These are phyloP conservation scores for Exobasidium rhododendri DNA, from an alignment of 1,284 basidiomycete genomes.

Conservation along the genomic window DNA sequence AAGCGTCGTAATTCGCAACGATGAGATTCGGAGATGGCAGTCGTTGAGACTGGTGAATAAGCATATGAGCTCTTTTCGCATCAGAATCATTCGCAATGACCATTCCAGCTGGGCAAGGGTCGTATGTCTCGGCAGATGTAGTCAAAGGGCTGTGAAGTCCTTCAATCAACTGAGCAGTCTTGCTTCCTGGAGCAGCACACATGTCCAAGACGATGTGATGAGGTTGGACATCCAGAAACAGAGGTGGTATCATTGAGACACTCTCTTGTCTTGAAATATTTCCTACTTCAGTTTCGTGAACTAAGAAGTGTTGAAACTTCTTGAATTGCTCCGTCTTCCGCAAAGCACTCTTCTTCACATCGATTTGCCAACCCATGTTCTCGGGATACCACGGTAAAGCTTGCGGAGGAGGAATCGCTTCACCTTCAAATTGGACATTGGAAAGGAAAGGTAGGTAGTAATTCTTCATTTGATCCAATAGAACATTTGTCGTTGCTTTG, in stretches of 20 bases:
- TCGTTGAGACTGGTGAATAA: constrained; percentile 95
- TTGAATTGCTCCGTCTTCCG: constrained; percentile 91
- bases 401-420: constrained; percentile 66
- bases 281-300: constrained; percentile 96
- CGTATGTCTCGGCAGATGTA: constrained; percentile 39
- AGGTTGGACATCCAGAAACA: constrained; percentile 82
- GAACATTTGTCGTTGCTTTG: constrained; percentile 42
- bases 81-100: constrained; percentile 88
- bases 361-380: constrained; percentile 90
- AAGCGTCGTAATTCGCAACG: constrained; percentile 94
- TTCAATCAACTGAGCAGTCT: constrained; percentile 90
- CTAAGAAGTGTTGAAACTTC: constrained; percentile 91
- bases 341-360: constrained; percentile 82
- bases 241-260: constrained; percentile 95
- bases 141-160: constrained; percentile 65
- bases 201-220: constrained; percentile 69
- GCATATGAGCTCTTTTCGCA: constrained; percentile 88
- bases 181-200: constrained; percentile 98
- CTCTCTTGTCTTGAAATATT: constrained; percentile 96
- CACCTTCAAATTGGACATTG: constrained; percentile 74
- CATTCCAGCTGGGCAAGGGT: constrained; percentile 62
- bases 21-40: constrained; percentile 87
- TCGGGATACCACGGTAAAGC: constrained; percentile 91
- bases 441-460: constrained; percentile 74
- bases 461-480: constrained; percentile 45